A percentile compares a stretch with the other conserved stretches of the same genome.
Evolutionary conservation across 805 yeast genomes (phyloP).

Genomic region (Dipodascopsis tothii): DNA sequence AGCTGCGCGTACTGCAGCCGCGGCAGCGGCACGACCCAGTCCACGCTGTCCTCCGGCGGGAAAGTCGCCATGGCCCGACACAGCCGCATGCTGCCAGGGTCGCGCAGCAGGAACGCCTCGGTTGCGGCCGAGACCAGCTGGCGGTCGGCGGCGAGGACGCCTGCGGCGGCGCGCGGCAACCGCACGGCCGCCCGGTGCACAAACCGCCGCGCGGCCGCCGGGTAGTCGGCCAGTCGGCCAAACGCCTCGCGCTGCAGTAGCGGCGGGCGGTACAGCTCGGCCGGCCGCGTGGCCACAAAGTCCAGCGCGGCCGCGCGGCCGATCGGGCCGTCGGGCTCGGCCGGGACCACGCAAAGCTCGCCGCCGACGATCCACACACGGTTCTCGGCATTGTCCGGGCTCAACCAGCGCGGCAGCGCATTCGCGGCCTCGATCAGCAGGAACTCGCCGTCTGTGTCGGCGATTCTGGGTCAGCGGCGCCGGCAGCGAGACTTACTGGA

Average conservation of each 20-base stretch:
- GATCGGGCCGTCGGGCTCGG: no score
- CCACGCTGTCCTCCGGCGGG: conserved; percentile 23
- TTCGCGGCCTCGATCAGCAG: conserved; percentile 46
- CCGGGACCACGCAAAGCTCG: conserved; percentile 19
- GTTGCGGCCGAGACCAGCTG: conserved; percentile 23
- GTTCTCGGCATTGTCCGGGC: conserved; percentile 42
- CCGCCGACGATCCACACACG: conserved; percentile 33
- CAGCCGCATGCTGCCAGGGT: conserved; percentile 12
- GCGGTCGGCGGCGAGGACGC: conserved; percentile 21
- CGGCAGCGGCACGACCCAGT: conserved; percentile 21
- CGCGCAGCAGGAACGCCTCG: conserved; percentile 23
- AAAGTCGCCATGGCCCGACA: conserved; percentile 20
- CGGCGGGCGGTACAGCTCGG: conserved; percentile 3
- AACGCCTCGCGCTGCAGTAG: conserved; percentile 12
- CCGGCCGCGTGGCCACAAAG: conserved; percentile 1
- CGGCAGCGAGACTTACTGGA: conserved; percentile 14
- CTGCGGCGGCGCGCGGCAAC: conserved; percentile 25
- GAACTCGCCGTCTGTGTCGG: conserved; percentile 54
- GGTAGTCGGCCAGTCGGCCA: conserved; percentile 15
- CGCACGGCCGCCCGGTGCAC: conserved; percentile 22
- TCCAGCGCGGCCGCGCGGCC: conserved; percentile 6
- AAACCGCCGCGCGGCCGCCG: conserved; percentile 12
- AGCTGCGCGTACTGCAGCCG: conserved; percentile 25
- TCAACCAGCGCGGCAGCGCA: conserved; percentile 41
- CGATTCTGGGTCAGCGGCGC: conserved; percentile 10